Evolutionary conservation across 2,329 filamentous ascomycete species (phyloP).

Genomic region (Sphaerulina vaccinii): DNA sequence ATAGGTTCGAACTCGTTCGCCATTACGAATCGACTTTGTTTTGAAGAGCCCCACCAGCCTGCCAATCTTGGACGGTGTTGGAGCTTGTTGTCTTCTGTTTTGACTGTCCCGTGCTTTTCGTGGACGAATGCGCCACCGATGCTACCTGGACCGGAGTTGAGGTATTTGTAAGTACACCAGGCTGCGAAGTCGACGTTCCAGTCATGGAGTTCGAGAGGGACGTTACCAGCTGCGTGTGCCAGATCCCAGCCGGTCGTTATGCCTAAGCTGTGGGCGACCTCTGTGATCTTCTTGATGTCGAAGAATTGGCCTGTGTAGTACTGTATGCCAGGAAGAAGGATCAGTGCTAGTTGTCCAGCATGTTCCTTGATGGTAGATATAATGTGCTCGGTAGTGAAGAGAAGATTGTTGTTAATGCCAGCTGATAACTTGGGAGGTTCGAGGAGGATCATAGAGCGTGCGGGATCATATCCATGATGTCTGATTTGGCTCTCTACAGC

Average conservation of each 20-base stretch:
- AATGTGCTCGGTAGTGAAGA: constrained; percentile 69
- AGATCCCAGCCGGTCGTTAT: constrained; percentile 84
- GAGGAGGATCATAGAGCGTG: constrained; percentile 70
- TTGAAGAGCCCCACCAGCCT: constrained; percentile 87
- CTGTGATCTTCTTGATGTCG: constrained; percentile 77
- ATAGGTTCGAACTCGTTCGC: constrained; percentile 76
- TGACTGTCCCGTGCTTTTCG: constrained; percentile 65
- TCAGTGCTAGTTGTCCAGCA: constrained; percentile 67
- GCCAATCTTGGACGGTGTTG: constrained; percentile 65
- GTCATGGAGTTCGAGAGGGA: constrained; percentile 74
- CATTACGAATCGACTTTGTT: constrained; percentile 76
- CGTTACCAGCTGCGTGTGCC: constrained; percentile 82
- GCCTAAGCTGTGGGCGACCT: constrained; percentile 67
- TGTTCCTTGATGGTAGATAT: constrained; percentile 72
- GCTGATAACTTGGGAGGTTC: constrained; percentile 51
- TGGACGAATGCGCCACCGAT: constrained; percentile 83
- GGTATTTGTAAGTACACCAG: constrained; percentile 95
- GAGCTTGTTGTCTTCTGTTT: constrained; percentile 34
- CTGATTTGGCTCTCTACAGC: constrained; percentile 69
- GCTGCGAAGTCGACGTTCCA: constrained; percentile 90
- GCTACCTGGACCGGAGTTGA: constrained; percentile 79
- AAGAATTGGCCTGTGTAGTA: constrained; percentile 90
- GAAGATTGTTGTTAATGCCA: constrained; percentile 49
- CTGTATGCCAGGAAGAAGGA: constrained; percentile 83
- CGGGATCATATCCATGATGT: constrained; percentile 66